Base-by-base conservation (phyloP, 495 filamentous ascomycete species). In the Hyaloscypha hepaticicola region DNA sequence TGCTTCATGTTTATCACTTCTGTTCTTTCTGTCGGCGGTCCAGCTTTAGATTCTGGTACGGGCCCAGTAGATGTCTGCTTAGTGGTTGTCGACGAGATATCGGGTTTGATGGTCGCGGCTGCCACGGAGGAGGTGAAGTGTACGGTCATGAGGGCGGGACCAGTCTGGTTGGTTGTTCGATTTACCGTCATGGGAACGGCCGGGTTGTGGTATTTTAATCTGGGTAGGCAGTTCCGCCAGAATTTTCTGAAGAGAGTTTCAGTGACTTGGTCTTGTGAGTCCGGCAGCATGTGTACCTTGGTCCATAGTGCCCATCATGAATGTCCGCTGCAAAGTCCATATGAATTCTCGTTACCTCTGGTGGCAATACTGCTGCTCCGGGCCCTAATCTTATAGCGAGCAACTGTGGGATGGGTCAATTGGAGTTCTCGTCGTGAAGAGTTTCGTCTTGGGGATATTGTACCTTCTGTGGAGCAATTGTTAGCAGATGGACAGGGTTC, bases 151-250 rank as follows among this genome's bases (percentile, higher is more conserved):
- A 77, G 84, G 5, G 93, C 86, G 1, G 83, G 87, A 41, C 79
- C 85, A 55, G 70, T 73, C 57, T 85, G 77, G 26, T 89, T 78
- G 22, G 64, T 50, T 24, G 80, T 86, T 56, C 91, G 88, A 69
- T 85, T 85, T 59, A 98, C 86, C 38, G 89, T 87, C 87, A 98
- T 94, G 19, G 85, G 83, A 19, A 98, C 73, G 8, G 84, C 79
- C 0, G 95, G 95, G 73, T 99, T 99, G 80, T 95, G 89, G 80
- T 88, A 98, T 81, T 99, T 96, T 26, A 99, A 80, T 66, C 91
- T 85, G 1, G 90, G 90, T 33, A 99, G 87, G 69, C 85, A 89
- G 41, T 85, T 77, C 55, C 84, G 86, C 93, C 92, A 97, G 82
- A 99, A 96, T 80, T 92, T 91, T 63, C 89, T 91, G 56, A 16